Evolutionary conservation across 495 filamentous ascomycete genomes (phyloP).

Genomic region (Podospora fimiseda): DNA sequence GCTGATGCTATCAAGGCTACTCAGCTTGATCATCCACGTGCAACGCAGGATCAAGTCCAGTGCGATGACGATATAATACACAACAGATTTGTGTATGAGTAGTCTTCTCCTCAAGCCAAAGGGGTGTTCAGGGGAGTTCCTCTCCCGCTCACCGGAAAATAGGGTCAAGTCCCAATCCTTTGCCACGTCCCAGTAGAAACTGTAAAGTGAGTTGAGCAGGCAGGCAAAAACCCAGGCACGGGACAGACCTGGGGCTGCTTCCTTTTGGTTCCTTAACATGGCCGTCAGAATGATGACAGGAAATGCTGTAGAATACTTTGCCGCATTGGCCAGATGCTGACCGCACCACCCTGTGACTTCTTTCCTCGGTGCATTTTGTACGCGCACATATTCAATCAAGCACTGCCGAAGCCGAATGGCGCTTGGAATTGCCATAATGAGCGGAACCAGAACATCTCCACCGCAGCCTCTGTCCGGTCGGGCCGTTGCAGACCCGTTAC

Average conservation of each 20-base stretch:
- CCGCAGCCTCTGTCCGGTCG: constrained; percentile 78
- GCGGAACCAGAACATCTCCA: constrained; percentile 64
- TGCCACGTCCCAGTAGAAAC: constrained; percentile 96
- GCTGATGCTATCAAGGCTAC: constrained; percentile 69
- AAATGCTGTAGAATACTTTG: constrained; percentile 88
- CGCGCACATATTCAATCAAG: constrained; percentile 76
- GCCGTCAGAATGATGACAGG: constrained; percentile 78
- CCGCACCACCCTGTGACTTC: constrained; percentile 56
- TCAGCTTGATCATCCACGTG: constrained; percentile 83
- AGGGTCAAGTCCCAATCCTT: constrained; percentile 95
- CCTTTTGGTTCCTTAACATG: constrained; percentile 61
- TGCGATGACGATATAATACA: constrained; percentile 76
- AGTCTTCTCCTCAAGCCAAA: constrained; percentile 71
- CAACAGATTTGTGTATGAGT: constrained; percentile 57
- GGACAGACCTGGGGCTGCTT: constrained; percentile 41
- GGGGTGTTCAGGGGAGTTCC: constrained; percentile 55
- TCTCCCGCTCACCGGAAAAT: constrained; percentile 47
- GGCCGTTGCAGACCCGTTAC: constrained; percentile 62
- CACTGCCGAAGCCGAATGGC: constrained; percentile 88
- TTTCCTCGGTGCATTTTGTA: constrained; percentile 47
- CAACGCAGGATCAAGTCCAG: constrained; percentile 76
- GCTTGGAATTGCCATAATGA: constrained; percentile 74
- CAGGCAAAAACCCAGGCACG: constrained; percentile 54
- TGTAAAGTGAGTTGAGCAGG: constrained; percentile 77
- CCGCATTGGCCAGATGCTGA: constrained; percentile 84